These are phyloP conservation scores for Endoconidiophora laricicola DNA, from an alignment of 2,329 filamentous ascomycete species.

Conservation along the genomic window DNA sequence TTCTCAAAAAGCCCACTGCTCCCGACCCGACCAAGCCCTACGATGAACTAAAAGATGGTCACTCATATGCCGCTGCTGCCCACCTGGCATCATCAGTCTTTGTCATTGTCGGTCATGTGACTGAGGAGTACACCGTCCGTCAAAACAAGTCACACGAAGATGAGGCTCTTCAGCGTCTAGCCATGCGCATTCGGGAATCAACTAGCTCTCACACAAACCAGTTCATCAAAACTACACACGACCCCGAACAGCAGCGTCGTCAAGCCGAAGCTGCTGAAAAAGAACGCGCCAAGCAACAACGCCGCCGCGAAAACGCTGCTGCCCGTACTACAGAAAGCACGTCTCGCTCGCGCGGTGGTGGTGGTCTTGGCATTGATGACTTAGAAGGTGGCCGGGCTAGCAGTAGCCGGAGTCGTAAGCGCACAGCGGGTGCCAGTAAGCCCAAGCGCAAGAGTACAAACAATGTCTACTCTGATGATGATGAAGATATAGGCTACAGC, in stretches of 20 bases:
- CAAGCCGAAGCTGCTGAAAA: slow-evolving; percentile 60
- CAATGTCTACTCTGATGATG: slow-evolving; percentile 44
- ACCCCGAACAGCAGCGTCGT: slow-evolving; percentile 60
- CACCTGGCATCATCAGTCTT: slow-evolving; percentile 51
- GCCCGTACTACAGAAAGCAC: slow-evolving; percentile 45
- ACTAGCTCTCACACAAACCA: slow-evolving; percentile 41
- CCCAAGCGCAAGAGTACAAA: slow-evolving; percentile 41
- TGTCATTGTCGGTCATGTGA: slow-evolving; percentile 59
- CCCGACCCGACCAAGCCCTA: slow-evolving; percentile 43
- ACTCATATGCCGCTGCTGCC: slow-evolving; percentile 60
- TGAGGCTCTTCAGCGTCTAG: slow-evolving; percentile 51
- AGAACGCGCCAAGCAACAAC: slow-evolving; percentile 50
- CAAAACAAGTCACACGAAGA: slow-evolving; percentile 53
- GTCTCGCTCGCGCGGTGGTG: slow-evolving; percentile 30
- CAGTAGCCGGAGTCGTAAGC: slow-evolving; percentile 34
- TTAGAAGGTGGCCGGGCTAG: slow-evolving; percentile 43
- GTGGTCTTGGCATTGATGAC: slow-evolving; percentile 49
- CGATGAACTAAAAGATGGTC: slow-evolving; percentile 51
- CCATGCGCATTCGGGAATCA: slow-evolving; percentile 48
- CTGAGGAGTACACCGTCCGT: slow-evolving; percentile 52
- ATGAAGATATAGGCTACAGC: slow-evolving; percentile 51
- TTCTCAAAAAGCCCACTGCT: slow-evolving; percentile 53
- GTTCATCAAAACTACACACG: slow-evolving; percentile 53
- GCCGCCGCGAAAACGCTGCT: slow-evolving; percentile 50
- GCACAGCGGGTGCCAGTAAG: slow-evolving; percentile 31